A percentile compares a stretch with the other conserved stretches of the same genome.
Conservation (phyloP, 495 filamentous ascomycete species). For the Aspergillus cavernicola region DNA sequence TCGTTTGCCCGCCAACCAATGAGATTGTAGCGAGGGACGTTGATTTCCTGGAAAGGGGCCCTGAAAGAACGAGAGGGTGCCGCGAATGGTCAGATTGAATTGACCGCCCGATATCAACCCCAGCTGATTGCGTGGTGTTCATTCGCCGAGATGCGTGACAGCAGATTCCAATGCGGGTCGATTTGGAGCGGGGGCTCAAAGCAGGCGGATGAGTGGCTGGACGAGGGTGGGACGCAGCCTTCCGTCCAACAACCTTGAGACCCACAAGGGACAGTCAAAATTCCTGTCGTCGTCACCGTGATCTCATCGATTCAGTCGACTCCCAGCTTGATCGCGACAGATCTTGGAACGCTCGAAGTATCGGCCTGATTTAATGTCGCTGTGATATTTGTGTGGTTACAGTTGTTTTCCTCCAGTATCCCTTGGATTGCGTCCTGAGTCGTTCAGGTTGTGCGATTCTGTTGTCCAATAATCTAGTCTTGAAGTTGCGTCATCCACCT, state of each 20-base stretch:
- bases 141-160: slow-evolving; percentile 14
- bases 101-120: slow-evolving; percentile 14
- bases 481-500: slow-evolving; percentile 13
- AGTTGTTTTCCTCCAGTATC: slow-evolving; percentile 1
- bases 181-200: slow-evolving; percentile 10
- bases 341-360: slow-evolving; percentile 6
- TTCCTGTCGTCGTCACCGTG: slow-evolving; percentile 41
- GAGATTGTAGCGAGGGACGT: slow-evolving; percentile 10
- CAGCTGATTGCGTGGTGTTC: background rate
- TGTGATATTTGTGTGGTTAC: background rate
- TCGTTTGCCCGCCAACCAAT: slow-evolving; percentile 17
- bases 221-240: slow-evolving; percentile 7
- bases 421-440: slow-evolving; percentile 1
- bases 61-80: slow-evolving; percentile 5
- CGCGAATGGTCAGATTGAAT: background rate
- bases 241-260: slow-evolving; percentile 15
- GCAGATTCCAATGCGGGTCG: too few relatives aligned
- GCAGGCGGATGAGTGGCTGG: slow-evolving; percentile 27
- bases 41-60: slow-evolving; percentile 13
- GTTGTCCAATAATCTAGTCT: background rate
- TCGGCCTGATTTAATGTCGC: background rate
- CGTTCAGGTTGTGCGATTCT: background rate
- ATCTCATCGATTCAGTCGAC: slow-evolving; percentile 22
- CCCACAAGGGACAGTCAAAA: slow-evolving; percentile 13
- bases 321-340: background rate